phyloP scores from a whole-genome alignment of 192 early-diverging fungal species.

The Dimargaris xerosporica region DNA sequence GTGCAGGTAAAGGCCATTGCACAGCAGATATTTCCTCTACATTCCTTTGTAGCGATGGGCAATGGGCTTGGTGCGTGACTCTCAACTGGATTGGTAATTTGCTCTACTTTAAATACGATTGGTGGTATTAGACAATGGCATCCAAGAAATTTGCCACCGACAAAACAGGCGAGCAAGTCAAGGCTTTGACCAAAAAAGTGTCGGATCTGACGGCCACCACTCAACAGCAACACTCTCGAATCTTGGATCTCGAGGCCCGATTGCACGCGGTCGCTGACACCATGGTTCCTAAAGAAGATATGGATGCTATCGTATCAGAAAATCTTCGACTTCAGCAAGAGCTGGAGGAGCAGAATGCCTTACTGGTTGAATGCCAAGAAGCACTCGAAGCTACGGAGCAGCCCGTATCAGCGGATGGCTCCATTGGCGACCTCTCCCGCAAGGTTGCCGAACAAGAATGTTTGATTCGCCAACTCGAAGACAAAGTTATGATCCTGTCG shows the following conservation, averaged over 20 bases:
- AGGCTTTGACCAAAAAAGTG: constrained; percentile 2
- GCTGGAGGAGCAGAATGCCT: constrained; percentile 1
- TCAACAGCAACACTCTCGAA: constrained; percentile 9
- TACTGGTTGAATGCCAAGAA: constrained; percentile 3
- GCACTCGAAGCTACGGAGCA: not conserved
- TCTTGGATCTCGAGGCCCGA: not conserved
- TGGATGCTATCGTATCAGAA: not conserved
- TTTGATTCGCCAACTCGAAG: not conserved
- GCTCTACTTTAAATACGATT: no score
- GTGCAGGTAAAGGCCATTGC: no score
- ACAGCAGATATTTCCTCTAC: no score
- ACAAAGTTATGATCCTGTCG: not conserved
- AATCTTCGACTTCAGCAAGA: not conserved
- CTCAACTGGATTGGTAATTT: no score
- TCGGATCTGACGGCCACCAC: not conserved
- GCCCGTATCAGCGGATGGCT: not conserved
- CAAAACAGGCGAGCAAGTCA: not conserved
- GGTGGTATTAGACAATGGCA: no score
- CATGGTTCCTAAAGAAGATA: constrained; percentile 3
- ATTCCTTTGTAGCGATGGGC: no score
- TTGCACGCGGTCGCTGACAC: not conserved
- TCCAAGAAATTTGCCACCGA: no score
- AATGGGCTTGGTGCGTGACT: no score
- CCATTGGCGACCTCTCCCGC: not conserved
- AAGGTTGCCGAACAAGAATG: not conserved